Conservation (phyloP, 495 filamentous ascomycete species). For the Hypomontagnella monticulosa region DNA sequence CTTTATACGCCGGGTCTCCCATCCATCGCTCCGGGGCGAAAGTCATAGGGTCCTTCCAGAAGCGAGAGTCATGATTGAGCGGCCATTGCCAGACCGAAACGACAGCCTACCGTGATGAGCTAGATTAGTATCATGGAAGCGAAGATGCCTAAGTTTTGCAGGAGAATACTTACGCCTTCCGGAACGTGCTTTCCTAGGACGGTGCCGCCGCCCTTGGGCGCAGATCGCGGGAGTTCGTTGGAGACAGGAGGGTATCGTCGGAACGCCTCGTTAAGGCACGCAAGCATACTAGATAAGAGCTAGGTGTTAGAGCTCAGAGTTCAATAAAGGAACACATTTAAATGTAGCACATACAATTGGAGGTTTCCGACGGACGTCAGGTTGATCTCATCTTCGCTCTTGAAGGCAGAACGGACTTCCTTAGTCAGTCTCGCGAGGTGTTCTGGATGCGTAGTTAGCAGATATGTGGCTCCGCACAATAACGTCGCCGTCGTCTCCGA, state of each 20-base stretch:
- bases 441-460: slow-evolving; percentile 58
- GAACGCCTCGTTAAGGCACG: slow-evolving; percentile 66
- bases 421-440: slow-evolving; percentile 53
- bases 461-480: slow-evolving; percentile 62
- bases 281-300: slow-evolving; percentile 49
- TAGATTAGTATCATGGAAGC: slow-evolving; percentile 41
- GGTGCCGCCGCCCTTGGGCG: slow-evolving; percentile 53
- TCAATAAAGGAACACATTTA: too few species aligned
- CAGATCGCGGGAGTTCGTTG: slow-evolving; percentile 51
- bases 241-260: slow-evolving; percentile 68
- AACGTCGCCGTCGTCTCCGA: slow-evolving; percentile 70
- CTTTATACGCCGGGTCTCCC: slow-evolving; percentile 45
- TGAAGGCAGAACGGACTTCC: slow-evolving; percentile 64
- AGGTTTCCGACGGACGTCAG: slow-evolving; percentile 56
- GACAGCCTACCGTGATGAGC: slow-evolving; percentile 49
- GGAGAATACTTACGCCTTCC: slow-evolving; percentile 46
- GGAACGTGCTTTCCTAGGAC: slow-evolving; percentile 57
- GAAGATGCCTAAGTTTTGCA: too few species aligned
- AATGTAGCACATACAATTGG: slow-evolving; percentile 48
- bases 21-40: slow-evolving; percentile 64
- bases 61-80: slow-evolving; percentile 44
- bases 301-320: background rate
- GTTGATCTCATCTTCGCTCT: slow-evolving; percentile 61
- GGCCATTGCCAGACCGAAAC: slow-evolving; percentile 58
- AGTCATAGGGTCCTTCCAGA: slow-evolving; percentile 55